A percentile compares a stretch with the other conserved stretches of the same genome.
phyloP scores from a whole-genome alignment of 208 protist species.

The Leishmania braziliensis region DNA sequence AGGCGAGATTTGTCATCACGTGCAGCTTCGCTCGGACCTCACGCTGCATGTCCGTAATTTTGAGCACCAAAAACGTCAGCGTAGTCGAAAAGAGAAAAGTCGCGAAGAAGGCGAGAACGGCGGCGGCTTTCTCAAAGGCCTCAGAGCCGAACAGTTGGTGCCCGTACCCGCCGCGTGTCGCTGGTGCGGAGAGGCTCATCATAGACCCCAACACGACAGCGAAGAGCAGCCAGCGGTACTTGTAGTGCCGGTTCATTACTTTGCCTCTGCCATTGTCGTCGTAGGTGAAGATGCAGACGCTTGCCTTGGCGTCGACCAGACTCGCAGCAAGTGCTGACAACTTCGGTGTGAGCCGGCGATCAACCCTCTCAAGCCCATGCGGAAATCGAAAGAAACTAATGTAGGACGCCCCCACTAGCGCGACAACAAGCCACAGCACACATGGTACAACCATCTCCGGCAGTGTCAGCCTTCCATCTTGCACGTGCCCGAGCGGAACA shows the following conservation, averaged over 20 bases:
- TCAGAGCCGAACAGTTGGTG: conserved; percentile 48
- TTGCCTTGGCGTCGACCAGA: conserved; percentile 62
- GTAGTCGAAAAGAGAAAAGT: conserved; percentile 57
- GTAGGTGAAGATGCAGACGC: conserved; percentile 78
- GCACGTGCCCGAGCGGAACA: conserved; percentile 41
- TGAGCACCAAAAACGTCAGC: conserved; percentile 61
- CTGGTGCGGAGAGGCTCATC: conserved; percentile 60
- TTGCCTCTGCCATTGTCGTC: conserved; percentile 71
- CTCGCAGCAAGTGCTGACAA: conserved; percentile 73
- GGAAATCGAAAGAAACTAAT: conserved; percentile 59
- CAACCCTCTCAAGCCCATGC: conserved; percentile 73
- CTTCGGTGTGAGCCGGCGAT: conserved; percentile 65
- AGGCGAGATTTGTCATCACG: conserved; percentile 69
- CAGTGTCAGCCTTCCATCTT: conserved; percentile 51
- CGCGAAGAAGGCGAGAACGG: conserved; percentile 53
- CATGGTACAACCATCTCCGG: conserved; percentile 70
- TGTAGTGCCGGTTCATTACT: conserved; percentile 71
- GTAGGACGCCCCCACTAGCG: conserved; percentile 55
- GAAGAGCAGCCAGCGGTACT: conserved; percentile 61
- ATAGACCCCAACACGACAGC: conserved; percentile 45
- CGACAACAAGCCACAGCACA: conserved; percentile 61
- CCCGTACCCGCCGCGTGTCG: conserved; percentile 53
- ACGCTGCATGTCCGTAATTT: conserved; percentile 84
- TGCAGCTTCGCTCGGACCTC: conserved; percentile 69
- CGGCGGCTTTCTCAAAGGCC: conserved; percentile 41